Evolutionary conservation across 2,329 filamentous ascomycete species (phyloP), one percentile per base, ranked within the genome.

Genomic region (Monosporascus cannonballus): DNA sequence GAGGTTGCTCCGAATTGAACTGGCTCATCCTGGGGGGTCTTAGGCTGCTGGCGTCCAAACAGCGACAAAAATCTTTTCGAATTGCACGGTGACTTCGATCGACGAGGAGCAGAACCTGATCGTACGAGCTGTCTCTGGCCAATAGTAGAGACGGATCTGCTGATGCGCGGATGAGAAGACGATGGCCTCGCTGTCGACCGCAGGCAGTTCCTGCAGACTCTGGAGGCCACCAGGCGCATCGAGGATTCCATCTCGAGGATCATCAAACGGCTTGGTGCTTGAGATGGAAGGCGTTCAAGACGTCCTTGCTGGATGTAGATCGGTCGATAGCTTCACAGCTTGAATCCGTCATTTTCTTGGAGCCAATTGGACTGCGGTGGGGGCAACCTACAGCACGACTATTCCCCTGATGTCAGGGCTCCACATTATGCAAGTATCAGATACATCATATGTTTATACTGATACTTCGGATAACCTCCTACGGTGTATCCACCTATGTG

Each of bases 131-230:
- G 37, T 49, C 51, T 47, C 20, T 56, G 48, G 49, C 55, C 44
- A 39, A 24, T 55, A 17, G 55, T 45, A 3, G 60, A 64, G 49
- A 64, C 59, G 17, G 61, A 49, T 51, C 59, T 59, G 18, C 55
- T 51, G 37, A 57, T 34, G 25, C 51, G 53, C 22, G 58, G 54
- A 17, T 54, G 57, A 48, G 58, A 44, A 38, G 57, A 51, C 38
- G 55, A 55, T 38, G 56, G 20, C 46, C n/a, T 51, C n/a, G 57
- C 24, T 14, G 59, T 51, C 14, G 61, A 53, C 27, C 55, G 59
- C 38, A 64, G 47, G 50, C 67, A 69, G 36, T 56, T 59, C 39
- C 64, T 59, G 55, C 66, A 69, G 52, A 63, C 59, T 50, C 54
- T 59, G 15, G 61, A 64, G 38, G 59, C 58, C 34, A 58, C 59